Evolutionary conservation across 78 protist species (phyloP).

Genomic region (Blattamonas nauphoetae): DNA sequence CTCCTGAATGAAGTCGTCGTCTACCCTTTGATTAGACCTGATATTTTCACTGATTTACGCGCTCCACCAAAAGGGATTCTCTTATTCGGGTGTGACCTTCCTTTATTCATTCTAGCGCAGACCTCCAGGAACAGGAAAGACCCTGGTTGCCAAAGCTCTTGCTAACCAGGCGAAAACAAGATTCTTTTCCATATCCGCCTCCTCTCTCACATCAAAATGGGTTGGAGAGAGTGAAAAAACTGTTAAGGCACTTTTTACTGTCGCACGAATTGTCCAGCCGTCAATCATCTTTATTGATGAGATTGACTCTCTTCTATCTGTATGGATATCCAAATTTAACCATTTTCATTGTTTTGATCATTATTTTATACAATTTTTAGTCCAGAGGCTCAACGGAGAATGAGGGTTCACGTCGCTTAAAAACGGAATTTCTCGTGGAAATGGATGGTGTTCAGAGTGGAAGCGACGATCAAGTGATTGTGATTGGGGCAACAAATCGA

Average conservation of each 20-base stretch:
- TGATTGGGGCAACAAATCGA: neutral
- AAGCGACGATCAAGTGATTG: neutral
- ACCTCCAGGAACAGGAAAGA: conserved; percentile 35
- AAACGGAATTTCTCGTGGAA: neutral
- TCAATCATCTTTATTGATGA: conserved; percentile 31
- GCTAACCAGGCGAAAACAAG: conserved; percentile 7
- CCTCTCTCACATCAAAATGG: conserved; percentile 13
- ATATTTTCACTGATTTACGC: conserved; percentile 81
- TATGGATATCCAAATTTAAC: no score
- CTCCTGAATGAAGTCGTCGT: conserved; percentile 88
- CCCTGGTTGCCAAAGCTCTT: conserved; percentile 24
- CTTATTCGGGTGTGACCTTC: conserved; percentile 70
- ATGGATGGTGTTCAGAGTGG: conserved; percentile 1
- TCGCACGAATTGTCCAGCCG: conserved; percentile 16
- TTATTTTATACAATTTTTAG: no score
- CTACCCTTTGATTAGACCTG: conserved; percentile 88
- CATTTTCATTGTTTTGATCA: no score
- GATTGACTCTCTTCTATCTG: conserved; percentile 23
- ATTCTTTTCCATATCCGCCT: conserved; percentile 18
- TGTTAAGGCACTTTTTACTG: neutral
- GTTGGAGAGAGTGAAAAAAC: conserved; percentile 24
- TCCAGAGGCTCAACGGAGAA: neutral
- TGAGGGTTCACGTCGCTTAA: neutral
- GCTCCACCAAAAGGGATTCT: conserved; percentile 94
- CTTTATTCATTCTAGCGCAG: neutral